Conservation (phyloP, 2,329 filamentous ascomycete species). For the Trichophyton mentagrophytes region DNA sequence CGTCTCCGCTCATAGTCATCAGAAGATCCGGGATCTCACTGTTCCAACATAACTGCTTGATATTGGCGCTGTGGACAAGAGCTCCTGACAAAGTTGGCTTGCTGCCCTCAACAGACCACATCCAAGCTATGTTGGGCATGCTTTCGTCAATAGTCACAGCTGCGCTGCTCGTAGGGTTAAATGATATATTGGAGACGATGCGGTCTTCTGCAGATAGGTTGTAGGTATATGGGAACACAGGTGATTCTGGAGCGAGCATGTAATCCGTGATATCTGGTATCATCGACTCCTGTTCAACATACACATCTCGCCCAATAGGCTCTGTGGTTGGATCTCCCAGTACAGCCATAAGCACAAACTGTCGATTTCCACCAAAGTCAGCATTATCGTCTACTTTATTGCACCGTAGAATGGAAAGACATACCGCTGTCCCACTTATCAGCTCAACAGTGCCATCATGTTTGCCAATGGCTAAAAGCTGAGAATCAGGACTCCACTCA, state of each 20-base stretch:
- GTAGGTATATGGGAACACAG: constrained; percentile 23
- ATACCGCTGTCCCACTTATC: constrained; percentile 32
- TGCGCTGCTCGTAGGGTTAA: constrained; percentile 26
- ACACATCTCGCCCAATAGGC: constrained; percentile 21
- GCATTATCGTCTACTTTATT: neutral
- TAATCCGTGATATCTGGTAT: constrained; percentile 22
- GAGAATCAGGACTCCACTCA: constrained; percentile 41
- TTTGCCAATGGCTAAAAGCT: constrained; percentile 38
- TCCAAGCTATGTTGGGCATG: constrained; percentile 34
- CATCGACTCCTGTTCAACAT: constrained; percentile 26
- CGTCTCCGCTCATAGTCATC: constrained; percentile 27
- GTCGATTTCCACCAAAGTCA: neutral
- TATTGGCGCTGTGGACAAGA: constrained; percentile 31
- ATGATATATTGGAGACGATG: constrained; percentile 29
- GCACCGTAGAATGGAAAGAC: constrained; percentile 4
- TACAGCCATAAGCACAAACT: constrained; percentile 22
- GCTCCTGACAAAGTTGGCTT: constrained; percentile 22
- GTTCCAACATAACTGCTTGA: constrained; percentile 32
- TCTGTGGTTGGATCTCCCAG: constrained; percentile 23
- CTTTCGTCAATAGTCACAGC: constrained; percentile 30
- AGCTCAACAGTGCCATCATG: constrained; percentile 40
- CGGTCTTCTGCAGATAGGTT: constrained; percentile 21
- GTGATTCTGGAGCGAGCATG: constrained; percentile 26
- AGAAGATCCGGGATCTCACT: constrained; percentile 25
- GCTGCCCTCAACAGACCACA: constrained; percentile 27